Evolutionary conservation across 2,329 filamentous ascomycete species (phyloP).

Genomic region (Periconia digitata): DNA sequence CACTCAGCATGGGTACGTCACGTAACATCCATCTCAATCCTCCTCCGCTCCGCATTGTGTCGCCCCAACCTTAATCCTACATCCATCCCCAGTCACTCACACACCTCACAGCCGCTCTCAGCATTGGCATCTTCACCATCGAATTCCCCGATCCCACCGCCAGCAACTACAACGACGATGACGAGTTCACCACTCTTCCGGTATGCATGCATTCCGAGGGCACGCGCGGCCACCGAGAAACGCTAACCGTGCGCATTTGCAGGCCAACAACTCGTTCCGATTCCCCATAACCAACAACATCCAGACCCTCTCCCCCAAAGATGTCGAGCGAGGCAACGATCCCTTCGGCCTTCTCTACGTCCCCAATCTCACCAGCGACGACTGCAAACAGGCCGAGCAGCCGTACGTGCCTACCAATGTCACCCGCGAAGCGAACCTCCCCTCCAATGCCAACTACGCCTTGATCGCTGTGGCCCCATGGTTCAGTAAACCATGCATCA

Average conservation of each 20-base stretch:
- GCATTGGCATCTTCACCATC: conserved; percentile 40
- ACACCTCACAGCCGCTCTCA: conserved; percentile 31
- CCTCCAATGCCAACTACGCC: conserved; percentile 63
- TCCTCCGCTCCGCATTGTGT: too few species aligned
- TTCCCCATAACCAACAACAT: conserved; percentile 57
- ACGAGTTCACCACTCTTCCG: conserved; percentile 32
- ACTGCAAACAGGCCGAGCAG: conserved; percentile 65
- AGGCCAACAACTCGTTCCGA: conserved; percentile 36
- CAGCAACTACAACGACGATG: conserved; percentile 27
- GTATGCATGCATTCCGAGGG: conserved; percentile 9
- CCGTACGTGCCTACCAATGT: conserved; percentile 74
- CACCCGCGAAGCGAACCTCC: conserved; percentile 70
- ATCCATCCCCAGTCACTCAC: conserved; percentile 13
- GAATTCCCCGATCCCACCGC: conserved; percentile 37
- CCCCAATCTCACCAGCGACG: conserved; percentile 65
- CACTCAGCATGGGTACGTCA: conserved; percentile 45
- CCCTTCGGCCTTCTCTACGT: conserved; percentile 84
- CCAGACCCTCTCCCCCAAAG: conserved; percentile 73
- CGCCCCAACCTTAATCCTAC: conserved; percentile 3
- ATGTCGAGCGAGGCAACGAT: conserved; percentile 60
- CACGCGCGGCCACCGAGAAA: too few species aligned
- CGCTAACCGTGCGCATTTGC: neutral
- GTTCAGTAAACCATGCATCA: conserved; percentile 73
- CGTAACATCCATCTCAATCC: conserved; percentile 6
- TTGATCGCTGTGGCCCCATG: conserved; percentile 85